Base-by-base conservation (phyloP, 495 filamentous ascomycete species). In the Cercophora samala region DNA sequence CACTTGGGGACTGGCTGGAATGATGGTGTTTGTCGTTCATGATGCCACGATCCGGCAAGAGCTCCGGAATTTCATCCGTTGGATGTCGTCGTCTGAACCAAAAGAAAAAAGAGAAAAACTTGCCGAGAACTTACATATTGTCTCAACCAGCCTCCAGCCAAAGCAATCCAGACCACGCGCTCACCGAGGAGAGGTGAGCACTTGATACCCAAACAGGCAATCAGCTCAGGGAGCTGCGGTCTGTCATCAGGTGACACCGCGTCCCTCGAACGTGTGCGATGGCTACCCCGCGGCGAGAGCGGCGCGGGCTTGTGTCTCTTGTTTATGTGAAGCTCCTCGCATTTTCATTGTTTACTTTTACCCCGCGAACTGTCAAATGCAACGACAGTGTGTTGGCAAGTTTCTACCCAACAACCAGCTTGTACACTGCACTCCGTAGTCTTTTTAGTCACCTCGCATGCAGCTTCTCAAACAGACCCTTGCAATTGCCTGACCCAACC, bases 391-490 rank as follows among this genome's bases (percentile, higher is more conserved):
- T 60, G 26, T 60, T 46, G 37, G 37, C 37, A 46, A 46, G 37
- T 46, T 46, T 46, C 37, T 46, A 5, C 37, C 15, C 9, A 46
- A 46, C 37, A 17, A 46, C 37, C 37, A 46, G 37, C 37, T 60
- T 29, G 58, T 25, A 25, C 58, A 9, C 19, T 60, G 23, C 58
- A 26, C 22, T 25, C 24, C 17, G 17, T 22, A 60, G 26, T 5
- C 23, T 29, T 22, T 46, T 1, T 46, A 46, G 37, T 56, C 15
- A 56, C 58, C 26, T 51, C 29, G 29, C 60, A 64, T 68, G 69
- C 66, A 70, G 63, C 63, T 32, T 64, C 66, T 70, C 69, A 70
- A 70, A 70, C 69, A 65, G 18, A 52, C 64, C 61, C 65, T 60
- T 70, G 68, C 62, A 25, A 51, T 62, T 21, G n/a, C n/a, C n/a